These are phyloP conservation scores for Pyricularia sp. DNA, from an alignment of 2,329 filamentous ascomycete species.

Conservation along the genomic window DNA sequence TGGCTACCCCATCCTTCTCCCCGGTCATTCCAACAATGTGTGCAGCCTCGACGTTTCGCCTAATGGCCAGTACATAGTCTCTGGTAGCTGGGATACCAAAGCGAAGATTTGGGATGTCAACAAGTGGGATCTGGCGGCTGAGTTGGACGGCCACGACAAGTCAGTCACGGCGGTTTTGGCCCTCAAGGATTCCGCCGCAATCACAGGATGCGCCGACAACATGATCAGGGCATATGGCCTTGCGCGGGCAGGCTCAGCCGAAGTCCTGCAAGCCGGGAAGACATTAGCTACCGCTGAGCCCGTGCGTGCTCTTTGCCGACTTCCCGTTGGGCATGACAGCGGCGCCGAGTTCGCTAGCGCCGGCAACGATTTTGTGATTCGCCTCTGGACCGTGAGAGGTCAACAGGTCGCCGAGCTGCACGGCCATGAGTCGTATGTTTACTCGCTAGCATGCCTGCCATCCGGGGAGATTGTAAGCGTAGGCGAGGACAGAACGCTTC, in stretches of 20 bases:
- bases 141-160: constrained; percentile 63
- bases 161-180: constrained; percentile 90
- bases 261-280: constrained; percentile 40
- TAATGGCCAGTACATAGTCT: constrained; percentile 66
- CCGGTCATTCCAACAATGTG: constrained; percentile 82
- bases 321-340: constrained; percentile 67
- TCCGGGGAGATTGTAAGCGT: constrained; percentile 84
- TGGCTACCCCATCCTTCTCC: constrained; percentile 39
- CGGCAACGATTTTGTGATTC: constrained; percentile 83
- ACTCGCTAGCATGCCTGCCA: constrained; percentile 68
- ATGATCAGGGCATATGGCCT: constrained; percentile 78
- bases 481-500: constrained; percentile 87
- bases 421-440: constrained; percentile 93
- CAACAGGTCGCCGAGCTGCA: constrained; percentile 66
- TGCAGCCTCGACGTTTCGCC: constrained; percentile 76
- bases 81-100: constrained; percentile 87
- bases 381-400: constrained; percentile 78
- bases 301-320: constrained; percentile 75
- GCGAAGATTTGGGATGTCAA: constrained; percentile 80
- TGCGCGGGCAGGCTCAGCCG: constrained; percentile 42
- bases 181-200: constrained; percentile 67
- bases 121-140: constrained; percentile 70
- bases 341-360: constrained; percentile 92
- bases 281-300: constrained; percentile 65
- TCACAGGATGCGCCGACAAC: constrained; percentile 91